phyloP scores from a whole-genome alignment of 2,329 filamentous ascomycete genomes.

The Apiospora kogelbergensis region DNA sequence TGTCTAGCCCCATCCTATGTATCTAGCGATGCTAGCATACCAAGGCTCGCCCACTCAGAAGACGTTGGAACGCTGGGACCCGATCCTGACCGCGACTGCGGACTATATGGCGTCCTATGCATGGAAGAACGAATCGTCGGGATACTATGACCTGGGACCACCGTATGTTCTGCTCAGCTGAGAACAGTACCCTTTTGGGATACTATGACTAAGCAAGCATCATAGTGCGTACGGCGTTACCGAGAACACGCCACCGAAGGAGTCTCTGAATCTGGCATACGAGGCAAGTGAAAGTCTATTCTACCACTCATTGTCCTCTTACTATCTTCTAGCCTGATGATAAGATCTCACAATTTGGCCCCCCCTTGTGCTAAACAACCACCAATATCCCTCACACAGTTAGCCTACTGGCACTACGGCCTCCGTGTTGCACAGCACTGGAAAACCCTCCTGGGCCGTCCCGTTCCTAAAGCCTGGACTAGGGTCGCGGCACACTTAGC shows the following conservation, averaged over 20 bases:
- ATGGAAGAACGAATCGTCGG: conserved; percentile 30
- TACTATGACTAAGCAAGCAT: background rate
- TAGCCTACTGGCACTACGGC: conserved; percentile 51
- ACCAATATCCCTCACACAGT: conserved; percentile 9
- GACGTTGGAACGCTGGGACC: conserved; percentile 27
- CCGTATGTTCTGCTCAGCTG: conserved; percentile 27
- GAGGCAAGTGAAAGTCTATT: conserved; percentile 29
- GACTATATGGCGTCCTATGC: conserved; percentile 34
- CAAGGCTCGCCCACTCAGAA: conserved; percentile 24
- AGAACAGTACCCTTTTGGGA: too few species aligned
- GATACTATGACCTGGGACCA: conserved; percentile 42
- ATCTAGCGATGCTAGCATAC: conserved; percentile 29
- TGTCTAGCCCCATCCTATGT: conserved; percentile 44
- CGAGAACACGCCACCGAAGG: conserved; percentile 49
- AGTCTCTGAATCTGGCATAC: conserved; percentile 47
- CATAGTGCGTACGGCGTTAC: conserved; percentile 45
- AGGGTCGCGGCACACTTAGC: conserved; percentile 43
- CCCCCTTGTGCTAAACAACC: background rate
- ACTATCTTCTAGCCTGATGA: too few species aligned
- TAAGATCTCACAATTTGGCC: too few species aligned
- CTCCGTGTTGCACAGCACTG: conserved; percentile 44
- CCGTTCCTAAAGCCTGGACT: conserved; percentile 39
- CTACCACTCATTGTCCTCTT: too few species aligned
- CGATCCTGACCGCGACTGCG: conserved; percentile 26
- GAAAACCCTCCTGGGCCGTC: conserved; percentile 39